phyloP scores from a whole-genome alignment of 768 basidiomycete species.

The Daedaleopsis nitida region DNA sequence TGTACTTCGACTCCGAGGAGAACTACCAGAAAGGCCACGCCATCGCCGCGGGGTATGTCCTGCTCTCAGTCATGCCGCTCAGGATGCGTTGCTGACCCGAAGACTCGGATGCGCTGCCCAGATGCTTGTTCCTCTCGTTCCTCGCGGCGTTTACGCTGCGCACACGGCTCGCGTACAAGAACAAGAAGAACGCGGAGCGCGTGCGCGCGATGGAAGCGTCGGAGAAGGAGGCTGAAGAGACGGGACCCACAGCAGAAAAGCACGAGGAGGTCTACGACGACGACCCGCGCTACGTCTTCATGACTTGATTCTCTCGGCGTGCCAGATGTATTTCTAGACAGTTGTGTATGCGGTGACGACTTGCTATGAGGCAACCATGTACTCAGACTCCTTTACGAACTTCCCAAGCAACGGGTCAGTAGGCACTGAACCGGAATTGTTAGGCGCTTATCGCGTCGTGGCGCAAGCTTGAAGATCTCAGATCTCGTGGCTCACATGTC shows the following conservation, averaged over 20 bases:
- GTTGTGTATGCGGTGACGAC: no score
- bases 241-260: slow-evolving; percentile 18
- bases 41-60: slow-evolving; percentile 50
- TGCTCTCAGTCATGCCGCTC: neutral
- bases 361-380: no score
- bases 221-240: slow-evolving; percentile 34
- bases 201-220: slow-evolving; percentile 28
- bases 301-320: slow-evolving; percentile 34
- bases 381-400: no score
- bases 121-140: slow-evolving; percentile 48
- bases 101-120: slow-evolving; percentile 20
- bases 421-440: no score
- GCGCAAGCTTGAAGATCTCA: no score
- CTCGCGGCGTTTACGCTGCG: slow-evolving; percentile 45
- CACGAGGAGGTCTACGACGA: slow-evolving; percentile 47
- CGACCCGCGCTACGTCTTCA: slow-evolving; percentile 56
- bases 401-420: no score
- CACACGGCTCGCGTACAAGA: slow-evolving; percentile 44
- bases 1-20: slow-evolving; percentile 56
- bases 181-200: slow-evolving; percentile 40
- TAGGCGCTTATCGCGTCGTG: no score
- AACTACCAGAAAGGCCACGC: slow-evolving; percentile 55
- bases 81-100: neutral
- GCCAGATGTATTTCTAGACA: no score
- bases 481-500: no score